A percentile compares a stretch with the other conserved stretches of the same genome.
Evolutionary conservation across 2,329 filamentous ascomycete species (phyloP).

Genomic region (Aureobasidium sp.): DNA sequence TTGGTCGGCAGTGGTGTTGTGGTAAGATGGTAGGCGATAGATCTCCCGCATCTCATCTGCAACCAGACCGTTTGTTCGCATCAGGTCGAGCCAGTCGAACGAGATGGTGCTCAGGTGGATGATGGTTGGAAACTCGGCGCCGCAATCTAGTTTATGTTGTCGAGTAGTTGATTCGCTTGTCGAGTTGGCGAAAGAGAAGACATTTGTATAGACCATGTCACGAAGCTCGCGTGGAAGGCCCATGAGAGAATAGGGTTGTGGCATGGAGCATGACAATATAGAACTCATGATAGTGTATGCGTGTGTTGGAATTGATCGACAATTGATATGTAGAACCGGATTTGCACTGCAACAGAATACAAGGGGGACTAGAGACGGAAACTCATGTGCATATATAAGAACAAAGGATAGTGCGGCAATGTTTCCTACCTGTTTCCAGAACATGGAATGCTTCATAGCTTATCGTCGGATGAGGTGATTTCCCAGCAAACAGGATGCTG

Average conservation of each 20-base stretch:
- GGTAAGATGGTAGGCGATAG: neutral
- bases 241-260: neutral
- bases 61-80: neutral
- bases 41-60: constrained; percentile 8
- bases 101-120: neutral
- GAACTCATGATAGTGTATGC: neutral
- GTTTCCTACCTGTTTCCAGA: neutral
- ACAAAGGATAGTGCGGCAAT: neutral
- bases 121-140: neutral
- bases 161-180: neutral
- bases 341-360: neutral
- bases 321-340: neutral
- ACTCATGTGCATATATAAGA: neutral
- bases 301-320: neutral
- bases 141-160: neutral
- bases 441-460: neutral
- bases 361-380: neutral
- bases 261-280: neutral
- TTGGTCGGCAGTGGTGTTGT: neutral
- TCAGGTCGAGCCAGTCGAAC: constrained; percentile 1
- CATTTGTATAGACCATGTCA: neutral
- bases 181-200: neutral
- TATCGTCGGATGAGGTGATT: neutral
- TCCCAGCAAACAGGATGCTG: neutral
- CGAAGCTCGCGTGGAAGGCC: neutral